A percentile compares a stretch with the other conserved stretches of the same genome.
Conservation (phyloP, 164 flowering plant genomes). For the Umbellularia californica region DNA sequence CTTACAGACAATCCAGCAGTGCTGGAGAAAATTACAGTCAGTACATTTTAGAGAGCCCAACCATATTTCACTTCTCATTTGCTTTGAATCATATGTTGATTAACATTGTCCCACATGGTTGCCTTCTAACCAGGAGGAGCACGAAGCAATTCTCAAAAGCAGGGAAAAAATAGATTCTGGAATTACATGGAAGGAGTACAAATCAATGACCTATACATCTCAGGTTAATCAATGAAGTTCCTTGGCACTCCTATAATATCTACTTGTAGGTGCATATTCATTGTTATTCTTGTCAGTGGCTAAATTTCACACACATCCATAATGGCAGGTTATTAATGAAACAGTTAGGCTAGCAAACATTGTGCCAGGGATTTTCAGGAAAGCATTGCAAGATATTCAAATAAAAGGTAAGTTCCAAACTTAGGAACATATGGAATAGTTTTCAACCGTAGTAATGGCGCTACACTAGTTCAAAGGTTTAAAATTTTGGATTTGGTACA, state of each 20-base stretch:
- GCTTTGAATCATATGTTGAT: background rate
- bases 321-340: slow-evolving; percentile 39
- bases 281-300: background rate
- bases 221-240: slow-evolving; percentile 20
- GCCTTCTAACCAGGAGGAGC: slow-evolving; percentile 29
- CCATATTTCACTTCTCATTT: background rate
- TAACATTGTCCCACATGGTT: slow-evolving; percentile 3
- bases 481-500: background rate
- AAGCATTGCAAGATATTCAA: slow-evolving; percentile 27
- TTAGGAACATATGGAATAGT: background rate
- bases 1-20: slow-evolving; percentile 59
- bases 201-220: slow-evolving; percentile 42
- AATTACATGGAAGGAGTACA: slow-evolving; percentile 42
- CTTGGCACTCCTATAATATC: background rate
- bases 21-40: slow-evolving; percentile 58
- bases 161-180: slow-evolving; percentile 28
- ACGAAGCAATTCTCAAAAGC: slow-evolving; percentile 27
- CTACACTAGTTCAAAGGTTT: background rate
- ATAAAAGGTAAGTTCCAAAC: slow-evolving; percentile 23
- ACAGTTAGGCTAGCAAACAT: slow-evolving; percentile 40
- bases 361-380: slow-evolving; percentile 40
- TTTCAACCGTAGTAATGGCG: background rate
- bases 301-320: background rate
- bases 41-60: slow-evolving; percentile 5
- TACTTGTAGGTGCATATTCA: background rate